These are phyloP conservation scores for Coemansia sp. DNA, from an alignment of 192 early-diverging fungal species.

Conservation along the genomic window DNA sequence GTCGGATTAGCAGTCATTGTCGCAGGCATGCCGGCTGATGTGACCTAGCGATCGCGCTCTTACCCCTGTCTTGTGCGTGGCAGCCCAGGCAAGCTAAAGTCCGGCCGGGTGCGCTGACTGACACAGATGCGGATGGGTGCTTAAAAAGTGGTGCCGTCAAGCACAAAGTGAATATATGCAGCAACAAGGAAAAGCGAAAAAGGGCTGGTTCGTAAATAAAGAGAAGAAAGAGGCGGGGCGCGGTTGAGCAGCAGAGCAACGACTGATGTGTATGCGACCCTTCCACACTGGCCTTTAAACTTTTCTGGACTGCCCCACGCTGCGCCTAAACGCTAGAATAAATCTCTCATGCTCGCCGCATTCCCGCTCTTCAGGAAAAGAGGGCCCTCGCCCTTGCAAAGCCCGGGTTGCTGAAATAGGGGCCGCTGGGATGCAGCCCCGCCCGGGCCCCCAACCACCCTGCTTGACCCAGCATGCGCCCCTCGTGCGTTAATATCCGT, in stretches of 20 bases:
- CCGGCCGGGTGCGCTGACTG: conserved; percentile 2
- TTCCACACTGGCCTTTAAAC: conserved; percentile 18
- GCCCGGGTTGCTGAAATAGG: not conserved
- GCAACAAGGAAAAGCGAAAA: conserved; percentile 4
- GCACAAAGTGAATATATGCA: not conserved
- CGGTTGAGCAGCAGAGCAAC: conserved; percentile 2
- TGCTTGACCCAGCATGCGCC: not conserved
- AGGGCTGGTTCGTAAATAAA: not conserved
- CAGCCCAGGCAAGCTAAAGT: not conserved
- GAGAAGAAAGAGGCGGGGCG: conserved; percentile 2
- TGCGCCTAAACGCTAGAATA: not conserved
- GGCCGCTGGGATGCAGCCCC: conserved; percentile 1
- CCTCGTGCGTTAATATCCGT: conserved; percentile 12
- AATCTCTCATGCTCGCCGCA: conserved; percentile 5
- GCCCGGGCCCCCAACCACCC: conserved; percentile 9
- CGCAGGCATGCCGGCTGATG: not conserved
- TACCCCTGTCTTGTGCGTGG: conserved; percentile 1
- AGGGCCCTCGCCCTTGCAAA: conserved; percentile 2
- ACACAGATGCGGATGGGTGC: not conserved
- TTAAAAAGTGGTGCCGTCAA: not conserved
- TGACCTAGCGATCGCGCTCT: conserved; percentile 6
- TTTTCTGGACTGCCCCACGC: conserved; percentile 9
- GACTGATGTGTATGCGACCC: conserved; percentile 3
- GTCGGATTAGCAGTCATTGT: conserved; percentile 10
- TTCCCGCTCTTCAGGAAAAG: conserved; percentile 5